Evolutionary conservation across 352 stramenopile species (phyloP).

Genomic region (Detonula confervacea): DNA sequence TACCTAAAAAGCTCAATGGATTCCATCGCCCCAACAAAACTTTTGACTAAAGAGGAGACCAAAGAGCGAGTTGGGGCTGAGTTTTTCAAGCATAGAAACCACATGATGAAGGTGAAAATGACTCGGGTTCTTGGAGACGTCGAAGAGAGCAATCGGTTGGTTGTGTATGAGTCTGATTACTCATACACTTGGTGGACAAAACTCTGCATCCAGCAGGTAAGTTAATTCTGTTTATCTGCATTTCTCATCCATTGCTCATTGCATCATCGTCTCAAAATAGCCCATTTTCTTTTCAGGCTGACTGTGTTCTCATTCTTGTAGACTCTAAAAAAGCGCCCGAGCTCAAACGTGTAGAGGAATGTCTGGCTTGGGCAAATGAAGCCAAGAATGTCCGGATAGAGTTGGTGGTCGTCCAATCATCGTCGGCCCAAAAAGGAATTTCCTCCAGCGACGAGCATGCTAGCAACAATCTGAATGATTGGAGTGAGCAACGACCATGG

Average conservation of each 20-base stretch:
- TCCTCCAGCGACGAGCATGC: constrained; percentile 30
- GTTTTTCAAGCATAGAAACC: constrained; percentile 39
- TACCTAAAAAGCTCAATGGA: constrained; percentile 32
- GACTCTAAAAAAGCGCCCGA: constrained; percentile 56
- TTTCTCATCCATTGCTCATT: neutral
- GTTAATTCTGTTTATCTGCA: neutral
- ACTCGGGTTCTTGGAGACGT: constrained; percentile 54
- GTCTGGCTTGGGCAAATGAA: constrained; percentile 55
- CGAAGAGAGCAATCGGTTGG: constrained; percentile 69
- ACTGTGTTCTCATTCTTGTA: constrained; percentile 70
- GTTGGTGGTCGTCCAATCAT: constrained; percentile 60
- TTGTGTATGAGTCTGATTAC: constrained; percentile 69
- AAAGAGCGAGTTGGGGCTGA: constrained; percentile 43
- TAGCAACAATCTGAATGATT: constrained; percentile 60
- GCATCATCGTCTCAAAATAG: neutral
- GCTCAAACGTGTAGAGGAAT: constrained; percentile 49
- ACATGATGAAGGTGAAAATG: constrained; percentile 56
- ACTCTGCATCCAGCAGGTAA: constrained; percentile 48
- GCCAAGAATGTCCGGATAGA: constrained; percentile 61
- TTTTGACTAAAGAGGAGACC: constrained; percentile 50
- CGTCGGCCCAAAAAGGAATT: constrained; percentile 11
- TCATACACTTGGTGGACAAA: constrained; percentile 71
- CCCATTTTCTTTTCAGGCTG: constrained; percentile 39
- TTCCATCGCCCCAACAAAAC: constrained; percentile 55
- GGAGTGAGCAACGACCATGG: constrained; percentile 53